Evolutionary conservation across 2,329 filamentous ascomycete species (phyloP).

Genomic region (Monilinia polystroma): DNA sequence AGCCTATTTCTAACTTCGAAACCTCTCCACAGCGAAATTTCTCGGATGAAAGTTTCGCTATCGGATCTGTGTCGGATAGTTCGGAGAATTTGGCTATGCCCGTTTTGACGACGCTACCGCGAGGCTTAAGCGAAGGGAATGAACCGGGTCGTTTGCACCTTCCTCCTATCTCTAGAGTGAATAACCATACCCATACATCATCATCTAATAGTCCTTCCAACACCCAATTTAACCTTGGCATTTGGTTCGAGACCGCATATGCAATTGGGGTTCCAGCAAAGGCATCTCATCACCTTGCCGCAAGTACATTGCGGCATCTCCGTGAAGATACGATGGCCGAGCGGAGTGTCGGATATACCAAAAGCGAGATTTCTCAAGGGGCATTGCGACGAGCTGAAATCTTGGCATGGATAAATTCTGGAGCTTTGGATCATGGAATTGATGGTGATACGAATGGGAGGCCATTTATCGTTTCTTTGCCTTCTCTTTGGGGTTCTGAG

Average conservation of each 20-base stretch:
- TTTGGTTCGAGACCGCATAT: not conserved
- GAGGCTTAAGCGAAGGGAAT: not conserved
- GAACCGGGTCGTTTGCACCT: too few species aligned
- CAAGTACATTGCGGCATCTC: not conserved
- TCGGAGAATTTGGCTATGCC: too few species aligned
- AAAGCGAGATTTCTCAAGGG: not conserved
- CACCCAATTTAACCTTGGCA: too few species aligned
- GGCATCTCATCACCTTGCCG: not conserved
- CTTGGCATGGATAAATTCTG: not conserved
- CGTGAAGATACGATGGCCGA: not conserved
- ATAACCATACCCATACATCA: not conserved
- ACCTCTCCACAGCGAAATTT: not conserved
- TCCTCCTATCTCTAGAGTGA: too few species aligned
- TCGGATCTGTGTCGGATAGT: not conserved
- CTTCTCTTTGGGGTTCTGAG: not conserved
- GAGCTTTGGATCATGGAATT: not conserved
- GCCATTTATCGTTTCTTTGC: not conserved
- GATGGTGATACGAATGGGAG: not conserved
- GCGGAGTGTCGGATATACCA: not conserved
- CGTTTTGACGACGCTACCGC: not conserved
- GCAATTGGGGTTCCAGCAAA: not conserved
- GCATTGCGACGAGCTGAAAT: not conserved
- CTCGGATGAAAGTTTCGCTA: not conserved
- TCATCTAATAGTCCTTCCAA: not conserved
- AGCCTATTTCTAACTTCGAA: not conserved